Conservation (phyloP, 2,329 filamentous ascomycete species). For the Lojkania enalia region DNA sequence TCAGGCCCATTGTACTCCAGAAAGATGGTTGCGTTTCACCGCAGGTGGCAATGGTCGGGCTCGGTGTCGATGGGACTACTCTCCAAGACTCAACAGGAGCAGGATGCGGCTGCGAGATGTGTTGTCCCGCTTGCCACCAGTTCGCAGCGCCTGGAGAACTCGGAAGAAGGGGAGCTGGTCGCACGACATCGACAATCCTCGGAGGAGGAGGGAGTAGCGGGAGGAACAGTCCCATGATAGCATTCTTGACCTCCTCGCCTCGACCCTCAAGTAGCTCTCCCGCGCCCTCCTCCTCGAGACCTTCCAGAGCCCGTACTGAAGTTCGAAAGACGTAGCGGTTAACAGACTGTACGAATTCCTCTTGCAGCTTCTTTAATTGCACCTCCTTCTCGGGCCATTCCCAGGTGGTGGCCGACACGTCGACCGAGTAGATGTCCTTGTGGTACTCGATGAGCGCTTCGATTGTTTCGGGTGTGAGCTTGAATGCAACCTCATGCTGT, state of each 20-base stretch:
- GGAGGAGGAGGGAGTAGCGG: conserved; percentile 86
- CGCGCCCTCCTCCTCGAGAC: conserved; percentile 92
- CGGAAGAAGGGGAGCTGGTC: conserved; percentile 81
- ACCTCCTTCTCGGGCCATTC: conserved; percentile 96
- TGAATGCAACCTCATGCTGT: conserved; percentile 96
- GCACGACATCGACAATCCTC: conserved; percentile 84
- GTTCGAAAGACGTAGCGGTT: conserved; percentile 97
- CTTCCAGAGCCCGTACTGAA: conserved; percentile 85
- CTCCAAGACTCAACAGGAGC: conserved; percentile 85
- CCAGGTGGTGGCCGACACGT: conserved; percentile 86
- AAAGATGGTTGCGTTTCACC: conserved; percentile 72
- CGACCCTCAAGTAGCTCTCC: conserved; percentile 90
- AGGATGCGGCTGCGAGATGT: conserved; percentile 65
- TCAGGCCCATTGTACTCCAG: conserved; percentile 79
- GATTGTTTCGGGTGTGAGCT: conserved; percentile 93
- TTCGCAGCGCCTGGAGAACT: conserved; percentile 73
- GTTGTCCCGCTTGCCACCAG: conserved; percentile 74
- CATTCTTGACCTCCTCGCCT: conserved; percentile 89
- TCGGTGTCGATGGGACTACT: conserved; percentile 85
- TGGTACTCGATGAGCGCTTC: conserved; percentile 92
- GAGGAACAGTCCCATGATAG: conserved; percentile 80
- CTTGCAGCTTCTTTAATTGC: conserved; percentile 95
- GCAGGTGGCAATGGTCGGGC: conserved; percentile 68
- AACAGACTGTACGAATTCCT: conserved; percentile 92
- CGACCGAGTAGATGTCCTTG: conserved; percentile 90